These are phyloP conservation scores for Morella rubra DNA, from an alignment of 306 rosid species.

Conservation along the genomic window DNA sequence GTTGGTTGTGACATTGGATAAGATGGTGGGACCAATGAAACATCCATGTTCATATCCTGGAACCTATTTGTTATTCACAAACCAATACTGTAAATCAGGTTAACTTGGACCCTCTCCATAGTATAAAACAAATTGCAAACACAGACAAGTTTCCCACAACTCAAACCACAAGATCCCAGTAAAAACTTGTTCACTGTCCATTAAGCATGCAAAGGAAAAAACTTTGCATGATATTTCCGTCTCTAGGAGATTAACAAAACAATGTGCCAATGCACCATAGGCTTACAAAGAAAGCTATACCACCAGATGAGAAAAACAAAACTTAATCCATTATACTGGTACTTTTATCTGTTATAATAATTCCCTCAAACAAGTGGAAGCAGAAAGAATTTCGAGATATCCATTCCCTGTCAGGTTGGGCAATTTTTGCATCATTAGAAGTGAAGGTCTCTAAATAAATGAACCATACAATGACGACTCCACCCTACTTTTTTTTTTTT, in stretches of 20 bases:
- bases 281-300: neutral
- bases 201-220: neutral
- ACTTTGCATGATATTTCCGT: neutral
- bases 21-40: constrained; percentile 66
- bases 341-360: neutral
- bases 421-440: neutral
- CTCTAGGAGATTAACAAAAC: neutral
- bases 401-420: neutral
- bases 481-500: neutral
- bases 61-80: constrained; percentile 43
- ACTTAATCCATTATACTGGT: neutral
- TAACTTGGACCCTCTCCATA: neutral
- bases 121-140: neutral
- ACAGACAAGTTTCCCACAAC: neutral
- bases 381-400: neutral
- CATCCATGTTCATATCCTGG: constrained; percentile 62
- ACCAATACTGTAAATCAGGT: constrained; percentile 9
- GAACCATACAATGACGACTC: neutral
- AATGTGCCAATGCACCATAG: neutral
- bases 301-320: neutral
- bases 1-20: constrained; percentile 46
- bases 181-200: neutral
- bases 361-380: neutral
- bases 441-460: neutral
- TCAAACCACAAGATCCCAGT: neutral